Conservation (phyloP, 2,329 filamentous ascomycete species). For the Cercospora sp. region DNA sequence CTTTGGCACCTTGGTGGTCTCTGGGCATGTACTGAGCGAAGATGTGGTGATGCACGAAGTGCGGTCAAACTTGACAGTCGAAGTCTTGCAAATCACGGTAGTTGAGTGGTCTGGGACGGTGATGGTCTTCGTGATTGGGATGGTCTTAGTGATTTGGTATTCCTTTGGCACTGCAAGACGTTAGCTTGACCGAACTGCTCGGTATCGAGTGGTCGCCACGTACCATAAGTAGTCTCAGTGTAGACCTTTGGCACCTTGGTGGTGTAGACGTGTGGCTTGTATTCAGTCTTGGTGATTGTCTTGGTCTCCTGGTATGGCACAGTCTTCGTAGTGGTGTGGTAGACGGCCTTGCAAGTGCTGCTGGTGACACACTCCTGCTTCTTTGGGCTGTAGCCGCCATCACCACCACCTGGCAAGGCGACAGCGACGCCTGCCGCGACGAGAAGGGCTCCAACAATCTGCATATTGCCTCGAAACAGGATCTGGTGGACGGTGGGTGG, state of each 20-base stretch:
- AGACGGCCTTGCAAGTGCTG: slow-evolving; percentile 22
- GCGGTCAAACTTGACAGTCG: slow-evolving; percentile 18
- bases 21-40: slow-evolving; percentile 16
- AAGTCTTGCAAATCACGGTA: slow-evolving; percentile 23
- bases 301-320: slow-evolving; percentile 22
- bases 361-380: slow-evolving; percentile 21
- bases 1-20: slow-evolving; percentile 12
- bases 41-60: slow-evolving; percentile 16
- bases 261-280: slow-evolving; percentile 18
- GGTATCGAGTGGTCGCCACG: background rate
- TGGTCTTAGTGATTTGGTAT: slow-evolving; percentile 23
- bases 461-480: slow-evolving; percentile 15
- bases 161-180: background rate
- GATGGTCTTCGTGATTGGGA: slow-evolving; percentile 20
- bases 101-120: slow-evolving; percentile 22
- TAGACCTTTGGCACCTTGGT: slow-evolving; percentile 17
- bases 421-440: slow-evolving; percentile 22
- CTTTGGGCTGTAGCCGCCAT: slow-evolving; percentile 5
- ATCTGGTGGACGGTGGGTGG: background rate
- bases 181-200: background rate
- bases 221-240: slow-evolving; percentile 17
- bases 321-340: slow-evolving; percentile 22
- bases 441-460: slow-evolving; percentile 21
- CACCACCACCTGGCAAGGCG: slow-evolving; percentile 21
- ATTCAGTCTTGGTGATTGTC: slow-evolving; percentile 23